Conservation (phyloP, 2,329 filamentous ascomycete species). For the Mycosphaerelloides madeirae region DNA sequence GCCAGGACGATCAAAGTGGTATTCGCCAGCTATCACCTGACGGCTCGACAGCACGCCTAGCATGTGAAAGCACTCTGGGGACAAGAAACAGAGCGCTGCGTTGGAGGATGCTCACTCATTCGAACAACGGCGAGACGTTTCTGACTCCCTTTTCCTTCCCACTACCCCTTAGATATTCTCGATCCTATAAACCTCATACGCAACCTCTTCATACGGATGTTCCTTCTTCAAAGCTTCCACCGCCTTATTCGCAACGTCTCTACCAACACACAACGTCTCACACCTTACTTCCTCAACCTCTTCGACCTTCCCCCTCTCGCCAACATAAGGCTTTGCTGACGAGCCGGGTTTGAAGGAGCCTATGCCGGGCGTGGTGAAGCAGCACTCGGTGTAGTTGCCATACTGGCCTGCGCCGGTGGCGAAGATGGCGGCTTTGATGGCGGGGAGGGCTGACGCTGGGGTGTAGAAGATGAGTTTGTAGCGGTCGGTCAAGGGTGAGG, state of each 20-base stretch:
- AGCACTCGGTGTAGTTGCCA: constrained; percentile 41
- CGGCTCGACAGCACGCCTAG: no score
- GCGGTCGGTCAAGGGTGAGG: no score
- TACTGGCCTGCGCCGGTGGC: constrained; percentile 42
- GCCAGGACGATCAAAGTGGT: no score
- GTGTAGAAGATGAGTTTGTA: constrained; percentile 46
- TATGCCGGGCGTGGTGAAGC: constrained; percentile 46
- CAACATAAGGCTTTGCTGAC: constrained; percentile 60
- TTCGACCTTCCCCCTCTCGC: constrained; percentile 54
- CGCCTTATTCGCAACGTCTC: constrained; percentile 52
- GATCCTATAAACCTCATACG: constrained; percentile 44
- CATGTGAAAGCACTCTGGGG: no score
- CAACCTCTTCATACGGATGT: constrained; percentile 44
- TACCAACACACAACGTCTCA: constrained; percentile 59
- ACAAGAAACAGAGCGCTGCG: no score
- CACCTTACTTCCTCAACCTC: constrained; percentile 57
- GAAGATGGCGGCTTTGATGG: constrained; percentile 44
- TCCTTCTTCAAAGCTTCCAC: constrained; percentile 59
- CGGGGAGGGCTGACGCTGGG: constrained; percentile 34
- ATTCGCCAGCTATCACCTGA: no score
- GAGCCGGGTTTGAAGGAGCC: constrained; percentile 63
- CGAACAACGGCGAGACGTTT: no score
- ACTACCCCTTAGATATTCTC: constrained; percentile 37
- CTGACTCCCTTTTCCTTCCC: no score
- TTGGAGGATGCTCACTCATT: no score